Evolutionary conservation across 164 flowering plant genomes (phyloP), one percentile per base, ranked within the genome.

Genomic region (Magnolia kwangsiensis): DNA sequence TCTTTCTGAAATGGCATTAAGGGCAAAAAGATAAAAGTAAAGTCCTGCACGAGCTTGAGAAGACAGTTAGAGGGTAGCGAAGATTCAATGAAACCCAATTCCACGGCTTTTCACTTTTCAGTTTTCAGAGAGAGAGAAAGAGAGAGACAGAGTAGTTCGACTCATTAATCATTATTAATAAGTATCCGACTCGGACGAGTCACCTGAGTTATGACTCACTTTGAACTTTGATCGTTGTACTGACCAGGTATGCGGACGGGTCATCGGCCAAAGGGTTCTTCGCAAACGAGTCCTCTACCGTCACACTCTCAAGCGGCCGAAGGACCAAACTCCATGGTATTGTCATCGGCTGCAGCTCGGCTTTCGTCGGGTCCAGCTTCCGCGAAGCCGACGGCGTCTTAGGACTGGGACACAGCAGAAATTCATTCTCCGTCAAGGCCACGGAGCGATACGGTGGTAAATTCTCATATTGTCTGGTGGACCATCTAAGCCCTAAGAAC

Each of bases 401-500:
- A 63, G 96, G 96, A 0, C 77, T 93, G 29, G 93, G 91, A 50
- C 83, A 75, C 70, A 77, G 83, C 83, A 76, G 74, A 1, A 20
- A 83, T 76, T 83, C 93, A 5, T 89, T 91, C 58, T 83, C 90
- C 0, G 5, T 76, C 2, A 80, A 76, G 51, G 90, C 87, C 0
- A 74, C 82, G 0, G 16, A 75, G 0, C 24, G n/a, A 0, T 82
- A 83, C 13, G 91, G 88, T 5, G 88, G 88, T 69, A 87, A 85
- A 63, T 91, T 93, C 82, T 87, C 96, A 0, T 93, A 90, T 75
- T 91, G 96, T 81, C 82, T 91, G 8, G 90, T 90, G 9, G 96
- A 93, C 80, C 95, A 90, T 74, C 77, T 90, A 19, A 88, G 90
- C 80, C 89, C 83, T 71, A 75, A 50, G 24, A 88, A 89, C 63